A percentile compares a stretch with the other conserved stretches of the same genome.
Evolutionary conservation across 2,329 filamentous ascomycete genomes (phyloP).

Genomic region (Cladosporium sp.): DNA sequence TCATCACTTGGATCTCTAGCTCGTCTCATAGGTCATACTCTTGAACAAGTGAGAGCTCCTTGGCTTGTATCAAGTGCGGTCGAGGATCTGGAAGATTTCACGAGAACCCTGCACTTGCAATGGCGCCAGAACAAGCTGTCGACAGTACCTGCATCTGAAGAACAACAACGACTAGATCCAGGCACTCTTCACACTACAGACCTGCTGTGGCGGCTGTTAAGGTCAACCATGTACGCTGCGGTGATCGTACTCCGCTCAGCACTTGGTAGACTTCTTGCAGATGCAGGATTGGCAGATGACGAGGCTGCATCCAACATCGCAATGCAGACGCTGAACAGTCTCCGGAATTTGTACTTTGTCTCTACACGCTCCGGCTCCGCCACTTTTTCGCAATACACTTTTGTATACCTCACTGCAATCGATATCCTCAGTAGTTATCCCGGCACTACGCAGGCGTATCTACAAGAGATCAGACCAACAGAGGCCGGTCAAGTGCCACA

Average conservation of each 20-base stretch:
- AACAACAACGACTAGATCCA: constrained; percentile 58
- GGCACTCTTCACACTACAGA: constrained; percentile 61
- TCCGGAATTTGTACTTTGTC: constrained; percentile 78
- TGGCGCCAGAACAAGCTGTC: constrained; percentile 75
- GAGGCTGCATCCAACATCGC: constrained; percentile 63
- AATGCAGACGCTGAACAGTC: constrained; percentile 64
- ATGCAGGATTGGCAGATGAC: constrained; percentile 51
- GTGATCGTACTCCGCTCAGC: constrained; percentile 72
- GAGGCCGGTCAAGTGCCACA: constrained; percentile 54
- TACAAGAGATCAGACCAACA: constrained; percentile 58
- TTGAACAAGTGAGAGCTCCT: constrained; percentile 53
- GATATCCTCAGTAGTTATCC: constrained; percentile 75
- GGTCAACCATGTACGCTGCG: constrained; percentile 69
- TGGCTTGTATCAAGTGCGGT: constrained; percentile 50
- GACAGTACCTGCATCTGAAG: constrained; percentile 64
- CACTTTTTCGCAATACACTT: constrained; percentile 77
- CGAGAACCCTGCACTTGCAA: constrained; percentile 60
- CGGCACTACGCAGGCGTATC: constrained; percentile 60
- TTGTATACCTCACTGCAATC: constrained; percentile 76
- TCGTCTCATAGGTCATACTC: constrained; percentile 59
- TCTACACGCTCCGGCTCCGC: constrained; percentile 68
- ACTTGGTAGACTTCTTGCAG: constrained; percentile 60
- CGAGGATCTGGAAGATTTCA: constrained; percentile 65
- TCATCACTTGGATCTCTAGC: constrained; percentile 65
- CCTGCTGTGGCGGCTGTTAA: constrained; percentile 73